These are phyloP conservation scores for Septoria petroselini DNA, from an alignment of 2,329 filamentous ascomycete species.

Conservation along the genomic window DNA sequence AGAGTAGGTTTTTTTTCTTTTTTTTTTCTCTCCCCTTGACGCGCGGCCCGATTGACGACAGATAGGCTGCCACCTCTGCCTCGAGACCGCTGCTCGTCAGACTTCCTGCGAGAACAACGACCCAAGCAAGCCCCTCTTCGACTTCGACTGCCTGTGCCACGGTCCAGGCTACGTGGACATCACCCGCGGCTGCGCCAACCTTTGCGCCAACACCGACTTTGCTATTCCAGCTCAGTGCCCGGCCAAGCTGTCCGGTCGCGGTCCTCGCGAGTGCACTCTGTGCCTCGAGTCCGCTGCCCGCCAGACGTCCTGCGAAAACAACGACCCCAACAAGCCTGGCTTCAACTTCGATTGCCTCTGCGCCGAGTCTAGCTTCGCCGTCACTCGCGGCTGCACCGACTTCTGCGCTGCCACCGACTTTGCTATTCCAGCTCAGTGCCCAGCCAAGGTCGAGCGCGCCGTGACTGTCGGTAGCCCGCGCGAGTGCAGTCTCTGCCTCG, in stretches of 20 bases:
- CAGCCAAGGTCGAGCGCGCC: not conserved
- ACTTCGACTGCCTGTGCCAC: slow-evolving; percentile 6
- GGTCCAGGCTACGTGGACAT: not conserved
- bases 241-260: not conserved
- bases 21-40: too few species aligned
- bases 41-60: not conserved
- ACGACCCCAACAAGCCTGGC: too few species aligned
- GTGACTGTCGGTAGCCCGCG: not conserved
- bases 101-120: not conserved
- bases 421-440: not conserved
- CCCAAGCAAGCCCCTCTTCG: not conserved
- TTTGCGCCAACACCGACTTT: not conserved
- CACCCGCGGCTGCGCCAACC: not conserved
- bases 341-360: too few species aligned
- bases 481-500: slow-evolving; percentile 2
- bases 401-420: slow-evolving; percentile 3
- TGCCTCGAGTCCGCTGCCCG: not conserved
- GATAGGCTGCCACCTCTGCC: slow-evolving; percentile 2
- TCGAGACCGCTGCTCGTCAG: slow-evolving; percentile 2
- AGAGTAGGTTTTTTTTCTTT: not conserved
- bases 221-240: not conserved
- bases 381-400: not conserved
- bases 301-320: not conserved
- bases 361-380: not conserved
- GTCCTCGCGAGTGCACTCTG: not conserved